Conservation (phyloP, 1,284 basidiomycete species). For the Microbotryum intermedium region DNA sequence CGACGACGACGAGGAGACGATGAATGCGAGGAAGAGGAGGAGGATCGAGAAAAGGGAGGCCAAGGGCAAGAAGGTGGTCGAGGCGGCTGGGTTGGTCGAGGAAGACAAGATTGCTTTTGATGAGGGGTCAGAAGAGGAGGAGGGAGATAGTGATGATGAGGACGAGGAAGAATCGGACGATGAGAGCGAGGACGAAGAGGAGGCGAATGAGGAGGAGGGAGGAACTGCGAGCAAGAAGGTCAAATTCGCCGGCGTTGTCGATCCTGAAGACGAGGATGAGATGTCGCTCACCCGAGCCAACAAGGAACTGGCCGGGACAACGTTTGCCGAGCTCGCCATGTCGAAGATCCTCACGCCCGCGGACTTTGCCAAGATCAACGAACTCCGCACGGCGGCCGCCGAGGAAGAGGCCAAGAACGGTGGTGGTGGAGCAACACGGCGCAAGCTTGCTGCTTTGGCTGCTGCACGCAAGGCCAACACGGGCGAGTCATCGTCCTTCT, state of each 20-base stretch:
- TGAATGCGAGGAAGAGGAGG: slow-evolving; percentile 7
- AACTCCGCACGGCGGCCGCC: slow-evolving; percentile 78
- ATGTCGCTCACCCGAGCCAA: slow-evolving; percentile 25
- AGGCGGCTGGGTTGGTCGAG: slow-evolving; percentile 16
- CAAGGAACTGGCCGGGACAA: slow-evolving; percentile 22
- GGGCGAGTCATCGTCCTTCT: slow-evolving; percentile 51
- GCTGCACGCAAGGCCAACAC: slow-evolving; percentile 43
- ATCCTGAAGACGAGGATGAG: slow-evolving; percentile 18
- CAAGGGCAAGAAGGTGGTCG: slow-evolving; percentile 10
- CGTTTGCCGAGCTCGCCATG: slow-evolving; percentile 48
- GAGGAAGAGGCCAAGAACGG: slow-evolving; percentile 59
- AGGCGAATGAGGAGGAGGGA: slow-evolving; percentile 32
- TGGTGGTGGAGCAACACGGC: slow-evolving; percentile 69
- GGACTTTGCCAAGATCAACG: slow-evolving; percentile 87
- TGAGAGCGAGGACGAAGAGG: slow-evolving; percentile 32
- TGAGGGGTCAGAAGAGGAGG: slow-evolving; percentile 30
- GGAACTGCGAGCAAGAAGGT: slow-evolving; percentile 42
- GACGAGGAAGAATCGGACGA: slow-evolving; percentile 36
- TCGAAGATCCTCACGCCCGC: slow-evolving; percentile 96
- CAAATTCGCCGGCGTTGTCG: slow-evolving; percentile 43
- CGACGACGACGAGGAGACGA: slow-evolving; percentile 27
- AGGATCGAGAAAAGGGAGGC: background rate
- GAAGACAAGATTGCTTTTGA: slow-evolving; percentile 29
- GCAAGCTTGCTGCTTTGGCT: slow-evolving; percentile 74
- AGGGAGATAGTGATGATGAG: slow-evolving; percentile 23